These are phyloP conservation scores for Lichenothelia convexa DNA, from an alignment of 495 filamentous ascomycete species.

Conservation along the genomic window DNA sequence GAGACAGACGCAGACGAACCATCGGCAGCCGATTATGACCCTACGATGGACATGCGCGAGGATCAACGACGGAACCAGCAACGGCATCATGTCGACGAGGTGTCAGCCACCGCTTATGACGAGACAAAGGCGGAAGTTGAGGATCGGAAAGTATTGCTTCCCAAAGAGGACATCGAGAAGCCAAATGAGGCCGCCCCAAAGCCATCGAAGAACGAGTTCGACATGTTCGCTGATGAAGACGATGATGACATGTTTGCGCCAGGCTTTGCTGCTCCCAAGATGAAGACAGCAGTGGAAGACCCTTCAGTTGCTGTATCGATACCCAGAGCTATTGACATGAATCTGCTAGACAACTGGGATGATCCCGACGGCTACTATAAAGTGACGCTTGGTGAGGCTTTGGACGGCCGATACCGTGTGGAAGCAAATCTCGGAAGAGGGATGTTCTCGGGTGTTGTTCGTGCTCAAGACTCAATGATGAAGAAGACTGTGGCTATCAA, in stretches of 20 bases:
- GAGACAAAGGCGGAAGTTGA: slow-evolving; percentile 39
- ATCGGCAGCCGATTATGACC: slow-evolving; percentile 92
- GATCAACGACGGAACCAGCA: slow-evolving; percentile 56
- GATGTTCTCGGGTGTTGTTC: slow-evolving; percentile 91
- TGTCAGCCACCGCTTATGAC: slow-evolving; percentile 41
- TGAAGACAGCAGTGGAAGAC: slow-evolving; percentile 24
- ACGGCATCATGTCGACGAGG: slow-evolving; percentile 35
- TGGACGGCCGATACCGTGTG: slow-evolving; percentile 76
- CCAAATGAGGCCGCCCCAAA: slow-evolving; percentile 17
- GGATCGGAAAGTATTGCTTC: slow-evolving; percentile 38
- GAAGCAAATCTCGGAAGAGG: slow-evolving; percentile 77
- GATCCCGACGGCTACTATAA: slow-evolving; percentile 93
- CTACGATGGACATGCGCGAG: slow-evolving; percentile 79
- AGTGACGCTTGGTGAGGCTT: slow-evolving; percentile 69
- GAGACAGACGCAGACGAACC: slow-evolving; percentile 50
- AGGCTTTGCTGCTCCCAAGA: slow-evolving; percentile 23
- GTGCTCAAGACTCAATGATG: slow-evolving; percentile 61
- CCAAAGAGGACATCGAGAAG: slow-evolving; percentile 24
- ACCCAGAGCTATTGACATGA: slow-evolving; percentile 48
- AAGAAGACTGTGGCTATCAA: slow-evolving; percentile 70
- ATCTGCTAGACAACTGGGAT: slow-evolving; percentile 84
- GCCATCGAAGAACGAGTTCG: slow-evolving; percentile 47
- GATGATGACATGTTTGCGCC: slow-evolving; percentile 79
- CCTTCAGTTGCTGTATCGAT: slow-evolving; percentile 23
- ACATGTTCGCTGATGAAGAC: slow-evolving; percentile 92